Conservation (phyloP, 2,329 filamentous ascomycete species). For the Apiospora saccharicola region DNA sequence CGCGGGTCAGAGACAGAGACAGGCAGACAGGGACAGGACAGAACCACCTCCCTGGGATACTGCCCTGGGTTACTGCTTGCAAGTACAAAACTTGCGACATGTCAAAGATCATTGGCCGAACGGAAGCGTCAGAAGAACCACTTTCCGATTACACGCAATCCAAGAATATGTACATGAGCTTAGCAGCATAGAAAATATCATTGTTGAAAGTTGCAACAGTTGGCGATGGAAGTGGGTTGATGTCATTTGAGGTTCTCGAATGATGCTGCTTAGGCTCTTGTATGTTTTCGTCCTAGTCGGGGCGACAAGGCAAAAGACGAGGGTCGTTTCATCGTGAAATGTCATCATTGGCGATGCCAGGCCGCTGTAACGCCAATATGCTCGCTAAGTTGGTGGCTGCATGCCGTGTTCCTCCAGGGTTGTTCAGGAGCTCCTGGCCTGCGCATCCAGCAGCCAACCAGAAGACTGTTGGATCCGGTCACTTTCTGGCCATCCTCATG, state of each 20-base stretch:
- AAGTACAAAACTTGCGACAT: background rate
- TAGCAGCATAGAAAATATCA: background rate
- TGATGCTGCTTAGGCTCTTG: background rate
- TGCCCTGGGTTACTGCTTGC: constrained; percentile 1
- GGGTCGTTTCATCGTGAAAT: constrained; percentile 19
- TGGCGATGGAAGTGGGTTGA: constrained; percentile 9
- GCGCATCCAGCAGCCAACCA: background rate
- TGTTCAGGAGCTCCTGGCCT: constrained; percentile 17
- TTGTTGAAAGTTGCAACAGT: background rate
- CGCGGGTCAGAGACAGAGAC: background rate
- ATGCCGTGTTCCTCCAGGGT: background rate
- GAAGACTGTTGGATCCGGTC: background rate
- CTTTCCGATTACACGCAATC: background rate
- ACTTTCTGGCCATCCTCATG: background rate
- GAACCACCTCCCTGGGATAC: background rate
- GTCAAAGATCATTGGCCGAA: constrained; percentile 1
- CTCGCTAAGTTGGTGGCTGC: constrained; percentile 18
- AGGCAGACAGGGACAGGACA: background rate
- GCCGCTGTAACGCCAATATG: background rate
- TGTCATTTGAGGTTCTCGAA: constrained; percentile 18
- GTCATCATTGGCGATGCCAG: constrained; percentile 5
- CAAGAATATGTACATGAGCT: background rate
- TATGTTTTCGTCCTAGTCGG: background rate
- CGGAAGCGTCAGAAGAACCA: background rate
- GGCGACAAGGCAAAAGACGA: background rate